Evolutionary conservation across 1,284 basidiomycete species (phyloP), one percentile per base, ranked within the genome.

Genomic region (Sanguinoderma infundibulare): DNA sequence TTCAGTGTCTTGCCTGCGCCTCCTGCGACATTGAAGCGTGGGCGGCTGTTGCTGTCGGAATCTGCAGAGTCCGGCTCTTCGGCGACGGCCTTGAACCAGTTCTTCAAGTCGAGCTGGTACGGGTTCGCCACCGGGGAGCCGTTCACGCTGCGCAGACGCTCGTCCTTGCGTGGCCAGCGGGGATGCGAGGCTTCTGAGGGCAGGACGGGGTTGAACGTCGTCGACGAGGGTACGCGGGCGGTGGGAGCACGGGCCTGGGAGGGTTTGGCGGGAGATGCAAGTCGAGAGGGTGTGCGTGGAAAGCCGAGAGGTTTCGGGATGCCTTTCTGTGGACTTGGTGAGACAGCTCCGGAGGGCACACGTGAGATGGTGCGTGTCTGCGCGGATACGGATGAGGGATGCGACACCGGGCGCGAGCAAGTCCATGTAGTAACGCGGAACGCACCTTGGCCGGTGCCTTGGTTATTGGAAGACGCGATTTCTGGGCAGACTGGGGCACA

Each of bases 111-210:
- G 80, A 87, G 81, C 58, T 85, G 79, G 67, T 87, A 87, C 0
- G 90, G 90, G 70, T 92, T 91, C 8, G 87, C 83, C 9, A 92
- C 78, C 0, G 91, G 91, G 1, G 89, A 91, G 4, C 91, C 91
- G 61, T 93, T 92, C 22, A 89, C 74, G 68, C 88, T 91, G 53
- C 92, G 80, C 83, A 92, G 84, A 65, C 78, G 84, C 72, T 92
- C 90, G 64, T 91, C 84, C 67, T 81, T 83, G 53, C 87, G 83
- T 8, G 90, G 88, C 71, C 75, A 75, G 20, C 78, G 76, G 0
- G 89, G 89, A 67, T 85, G 91, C 30, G 79, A 78, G 7, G 90
- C 84, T 17, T 85, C 84, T 59, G 89, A 87, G 0, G 85, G 85
- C 22, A 92, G 75, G 8, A 78, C 71, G 1, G 90, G 91, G 56